Conservation (phyloP, 2,329 filamentous ascomycete species). For the Aspergillus alliaceus region DNA sequence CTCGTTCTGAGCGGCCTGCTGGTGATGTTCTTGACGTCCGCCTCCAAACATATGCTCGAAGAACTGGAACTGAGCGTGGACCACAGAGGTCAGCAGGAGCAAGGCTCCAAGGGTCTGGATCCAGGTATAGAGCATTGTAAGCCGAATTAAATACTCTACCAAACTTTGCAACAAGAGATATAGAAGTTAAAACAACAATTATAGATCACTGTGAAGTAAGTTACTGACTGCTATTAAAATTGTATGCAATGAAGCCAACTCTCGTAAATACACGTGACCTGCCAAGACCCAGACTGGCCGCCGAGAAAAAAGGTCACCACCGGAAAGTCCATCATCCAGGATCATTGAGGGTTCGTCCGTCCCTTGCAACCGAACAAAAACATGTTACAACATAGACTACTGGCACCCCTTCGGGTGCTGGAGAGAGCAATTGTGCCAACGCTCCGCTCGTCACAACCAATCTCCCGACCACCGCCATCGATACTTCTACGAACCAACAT, state of each 20-base stretch:
- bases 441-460: constrained; percentile 26
- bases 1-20: constrained; percentile 69
- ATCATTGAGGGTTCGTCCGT: constrained; percentile 24
- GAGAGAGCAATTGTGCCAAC: constrained; percentile 36
- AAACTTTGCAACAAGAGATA: no score
- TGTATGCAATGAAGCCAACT: constrained; percentile 32
- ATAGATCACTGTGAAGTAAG: no score
- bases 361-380: constrained; percentile 10
- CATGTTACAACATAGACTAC: constrained; percentile 47
- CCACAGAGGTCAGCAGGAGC: constrained; percentile 59
- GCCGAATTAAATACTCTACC: not conserved
- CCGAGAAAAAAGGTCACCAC: constrained; percentile 19
- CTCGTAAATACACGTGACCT: constrained; percentile 27
- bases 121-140: constrained; percentile 27
- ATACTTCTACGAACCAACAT: constrained; percentile 29
- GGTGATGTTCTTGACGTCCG: constrained; percentile 53
- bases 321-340: not conserved
- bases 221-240: no score
- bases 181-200: no score
- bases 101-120: constrained; percentile 43
- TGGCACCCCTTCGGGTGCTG: constrained; percentile 38
- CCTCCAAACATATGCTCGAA: constrained; percentile 96
- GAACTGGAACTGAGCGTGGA: constrained; percentile 85
- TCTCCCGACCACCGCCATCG: constrained; percentile 27
- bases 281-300: constrained; percentile 11